Base-by-base conservation (phyloP, 331 rosid genomes). In the Rosa hybrid region DNA sequence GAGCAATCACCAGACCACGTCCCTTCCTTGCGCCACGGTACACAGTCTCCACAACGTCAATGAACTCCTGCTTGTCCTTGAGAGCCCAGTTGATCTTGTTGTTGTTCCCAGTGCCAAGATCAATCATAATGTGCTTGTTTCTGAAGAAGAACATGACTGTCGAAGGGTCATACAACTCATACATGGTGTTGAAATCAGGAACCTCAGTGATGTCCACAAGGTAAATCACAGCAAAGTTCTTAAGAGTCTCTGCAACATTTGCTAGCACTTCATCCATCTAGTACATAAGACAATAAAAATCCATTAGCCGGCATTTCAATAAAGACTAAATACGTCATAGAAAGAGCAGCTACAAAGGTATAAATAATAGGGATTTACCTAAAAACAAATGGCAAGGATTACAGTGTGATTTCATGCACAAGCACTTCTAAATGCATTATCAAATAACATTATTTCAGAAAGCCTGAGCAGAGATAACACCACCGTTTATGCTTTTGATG, bases 51-150 rank as follows among this genome's bases (percentile, higher is more conserved):
- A 95, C 79, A 23, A 95, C 92, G 84, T 93, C 96, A 38, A 95
- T 89, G 90, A 95, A 95, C 84, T 95, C 98, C 68, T 95, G 99
- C 86, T 95, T 95, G 88, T 95, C 98, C 93, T 93, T 92, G 50
- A 95, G 91, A 56, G 98, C 98, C 98, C 97, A 91, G 71, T 92
- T 95, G 70, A 95, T 95, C 92, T 95, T 95, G 83, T 94, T 94
- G 89, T 94, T 95, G 88, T 92, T 95, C 16, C 72, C 98, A 20
- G 98, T 95, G 50, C 98, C 98, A 73, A 95, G 98, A 42, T 95
- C 98, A 67, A 95, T 95, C 98, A 95, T 95, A n/a, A 95, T 95
- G 87, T 94, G 98, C 83, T 94, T 94, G 92, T 94, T 95, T 86
- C 98, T 87, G 82, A 95, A 92, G 90, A 95, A 95, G 84, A 95